Percentiles rank a stretch among this genome's conserved stretches.
These are phyloP conservation scores for Nakazawaea ambrosiae DNA, from an alignment of 805 yeast species.

Conservation along the genomic window DNA sequence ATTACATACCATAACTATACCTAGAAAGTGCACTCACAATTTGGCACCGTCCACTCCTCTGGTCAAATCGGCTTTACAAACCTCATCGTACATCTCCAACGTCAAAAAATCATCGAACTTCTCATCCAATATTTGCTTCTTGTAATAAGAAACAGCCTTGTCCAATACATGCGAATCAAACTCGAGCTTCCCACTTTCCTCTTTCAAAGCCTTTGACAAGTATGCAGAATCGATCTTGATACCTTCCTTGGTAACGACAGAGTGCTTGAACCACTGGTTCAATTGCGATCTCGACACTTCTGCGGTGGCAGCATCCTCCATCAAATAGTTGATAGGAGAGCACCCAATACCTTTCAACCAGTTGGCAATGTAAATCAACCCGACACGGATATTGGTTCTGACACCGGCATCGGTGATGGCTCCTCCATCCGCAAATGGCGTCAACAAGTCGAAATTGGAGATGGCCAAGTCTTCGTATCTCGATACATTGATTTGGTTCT, in stretches of 20 bases:
- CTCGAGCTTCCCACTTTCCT: constrained; percentile 47
- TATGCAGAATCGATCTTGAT: constrained; percentile 43
- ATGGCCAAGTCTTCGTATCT: constrained; percentile 36
- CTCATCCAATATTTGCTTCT: constrained; percentile 60
- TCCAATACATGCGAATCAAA: constrained; percentile 37
- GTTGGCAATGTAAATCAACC: constrained; percentile 65
- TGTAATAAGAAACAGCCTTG: constrained; percentile 50
- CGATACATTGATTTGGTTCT: constrained; percentile 52
- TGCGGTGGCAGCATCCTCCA: constrained; percentile 79
- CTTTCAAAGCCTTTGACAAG: constrained; percentile 42
- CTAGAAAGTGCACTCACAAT: too few species aligned
- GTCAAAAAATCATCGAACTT: constrained; percentile 62
- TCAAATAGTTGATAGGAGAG: constrained; percentile 66
- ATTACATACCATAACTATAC: too few species aligned
- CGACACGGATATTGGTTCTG: constrained; percentile 54
- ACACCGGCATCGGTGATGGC: constrained; percentile 59
- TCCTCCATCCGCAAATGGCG: constrained; percentile 53
- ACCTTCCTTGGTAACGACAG: constrained; percentile 44
- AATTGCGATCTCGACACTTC: constrained; percentile 70
- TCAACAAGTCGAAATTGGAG: constrained; percentile 53
- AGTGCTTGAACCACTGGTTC: constrained; percentile 71
- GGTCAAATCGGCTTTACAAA: constrained; percentile 26
- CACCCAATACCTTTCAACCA: constrained; percentile 70
- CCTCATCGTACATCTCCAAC: constrained; percentile 52
- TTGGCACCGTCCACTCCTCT: constrained; percentile 6